Evolutionary conservation across 768 basidiomycete species (phyloP), one percentile per base, ranked within the genome.

Genomic region (Symmetrospora coprosmae): DNA sequence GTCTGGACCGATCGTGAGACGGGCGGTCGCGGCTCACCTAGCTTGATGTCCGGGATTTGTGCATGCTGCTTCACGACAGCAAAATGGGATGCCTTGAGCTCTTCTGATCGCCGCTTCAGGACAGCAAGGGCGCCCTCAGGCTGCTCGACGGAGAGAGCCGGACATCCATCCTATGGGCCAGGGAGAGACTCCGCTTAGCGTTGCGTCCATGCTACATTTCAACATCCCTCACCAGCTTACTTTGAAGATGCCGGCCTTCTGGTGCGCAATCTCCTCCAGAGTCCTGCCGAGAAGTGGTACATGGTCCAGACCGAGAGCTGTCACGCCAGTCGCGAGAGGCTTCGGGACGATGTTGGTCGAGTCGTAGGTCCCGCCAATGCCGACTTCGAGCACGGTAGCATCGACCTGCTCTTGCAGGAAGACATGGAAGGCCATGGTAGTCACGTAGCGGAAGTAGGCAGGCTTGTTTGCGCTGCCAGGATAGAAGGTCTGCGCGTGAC

Each of bases 191-290:
- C 14, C 51, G 25, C 41, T 31, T 11, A 38, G 50, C 19, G 58
- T 40, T 1, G 16, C 31, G 8, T 19, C 21, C 35, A 14, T 64
- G 74, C 28, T 50, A 81, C 85, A n/a, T n/a, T n/a, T n/a, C n/a
- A n/a, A n/a, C n/a, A n/a, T n/a, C n/a, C n/a, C n/a, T n/a, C n/a
- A n/a, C n/a, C n/a, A n/a, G n/a, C n/a, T n/a, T n/a, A n/a, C n/a
- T 79, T 99, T 99, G 74, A 84, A 97, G 51, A 99, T 97, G 1
- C 94, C 94, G 28, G 84, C 87, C 72, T 99, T 99, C 69, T 97
- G 92, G 79, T 81, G 81, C 1, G 91, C 87, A 65, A 99, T 97
- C 68, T 94, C 87, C 33, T 76, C 73, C 3, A 97, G 73, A 0
- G 91, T 94, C 67, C 84, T 84, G 0, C 94, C 94, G 1, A 99